Base-by-base conservation (phyloP, 805 yeast species). In the Candida ortonii region DNA sequence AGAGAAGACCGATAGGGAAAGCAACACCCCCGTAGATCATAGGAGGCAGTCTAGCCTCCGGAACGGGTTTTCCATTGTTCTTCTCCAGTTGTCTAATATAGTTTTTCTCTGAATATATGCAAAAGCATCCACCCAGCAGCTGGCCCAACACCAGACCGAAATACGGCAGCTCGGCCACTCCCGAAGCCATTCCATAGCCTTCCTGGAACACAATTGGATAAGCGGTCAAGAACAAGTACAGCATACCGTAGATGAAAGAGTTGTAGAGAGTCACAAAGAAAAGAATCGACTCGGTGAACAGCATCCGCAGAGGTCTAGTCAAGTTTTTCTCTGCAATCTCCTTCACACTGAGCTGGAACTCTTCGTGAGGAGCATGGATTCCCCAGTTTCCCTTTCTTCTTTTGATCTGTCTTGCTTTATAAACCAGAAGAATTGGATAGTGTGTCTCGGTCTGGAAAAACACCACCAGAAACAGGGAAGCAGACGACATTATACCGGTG, bases 301-400 rank as follows among this genome's bases (percentile, higher is more conserved):
- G 63, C 86, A 86, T 78, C 8, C 52, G 55, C 25, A 86, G 36
- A 1, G 95, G 95, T 57, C 93, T 72, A 5, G 79, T 53, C 22
- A 84, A 54, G 43, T 80, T 80, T 49, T 78, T 78, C 48, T 71
- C 74, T 21, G 70, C 70, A 43, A 86, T 73, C 31, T 80, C 87
- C 40, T 62, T 67, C 28, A 81, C 25, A 14, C 76, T 65, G 5
- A 83, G 59, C 41, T 73, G 70, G 36, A 72, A 71, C 41, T 70
- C 75, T 50, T 84, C 93, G 50, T 80, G 87, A 7, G 85, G 78
- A 18, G 94, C 87, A 48, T 77, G 82, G 32, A 84, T 76, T 26
- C 84, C 84, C 93, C 93, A 84, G 62, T 80, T 85, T 13, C 85
- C 84, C 9, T 90, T 84, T 44, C 76, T 64, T 47, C 71, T 64